Percentiles rank a stretch among this genome's conserved stretches.
These are phyloP conservation scores for Quercus dentata DNA, from an alignment of 306 rosid species.

Conservation along the genomic window DNA sequence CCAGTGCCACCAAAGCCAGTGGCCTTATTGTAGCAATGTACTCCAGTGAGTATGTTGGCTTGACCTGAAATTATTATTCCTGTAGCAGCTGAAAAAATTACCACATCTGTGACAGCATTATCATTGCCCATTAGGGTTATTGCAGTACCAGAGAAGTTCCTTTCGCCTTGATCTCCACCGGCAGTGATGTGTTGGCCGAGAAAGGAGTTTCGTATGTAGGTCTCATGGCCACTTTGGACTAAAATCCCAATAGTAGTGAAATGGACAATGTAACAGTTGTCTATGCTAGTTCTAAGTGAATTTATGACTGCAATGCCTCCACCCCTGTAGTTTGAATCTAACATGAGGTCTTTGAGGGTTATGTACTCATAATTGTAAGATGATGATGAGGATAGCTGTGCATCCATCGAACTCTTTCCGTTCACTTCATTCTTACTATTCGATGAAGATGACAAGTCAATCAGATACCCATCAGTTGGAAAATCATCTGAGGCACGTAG, in stretches of 20 bases:
- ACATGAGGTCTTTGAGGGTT: slow-evolving; percentile 60
- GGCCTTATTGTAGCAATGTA: slow-evolving; percentile 96
- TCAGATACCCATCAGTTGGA: slow-evolving; percentile 52
- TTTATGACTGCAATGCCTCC: slow-evolving; percentile 76
- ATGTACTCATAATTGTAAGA: slow-evolving; percentile 75
- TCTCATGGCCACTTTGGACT: slow-evolving; percentile 79
- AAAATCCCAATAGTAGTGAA: slow-evolving; percentile 71
- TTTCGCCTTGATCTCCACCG: slow-evolving; percentile 53
- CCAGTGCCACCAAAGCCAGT: slow-evolving; percentile 85
- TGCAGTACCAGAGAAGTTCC: slow-evolving; percentile 74
- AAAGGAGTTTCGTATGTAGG: slow-evolving; percentile 75
- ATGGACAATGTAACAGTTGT: slow-evolving; percentile 85
- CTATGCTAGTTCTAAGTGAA: slow-evolving; percentile 74
- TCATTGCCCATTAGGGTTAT: slow-evolving; percentile 71
- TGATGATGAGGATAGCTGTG: slow-evolving; percentile 38
- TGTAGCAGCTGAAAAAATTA: slow-evolving; percentile 64
- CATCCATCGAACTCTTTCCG: slow-evolving; percentile 11
- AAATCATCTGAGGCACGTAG: slow-evolving; percentile 64
- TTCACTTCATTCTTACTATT: slow-evolving; percentile 5
- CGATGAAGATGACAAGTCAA: slow-evolving; percentile 62
- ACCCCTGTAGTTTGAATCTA: slow-evolving; percentile 83
- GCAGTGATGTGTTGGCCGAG: slow-evolving; percentile 94
- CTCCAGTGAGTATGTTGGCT: slow-evolving; percentile 68
- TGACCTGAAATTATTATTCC: slow-evolving; percentile 72
- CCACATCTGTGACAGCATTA: slow-evolving; percentile 81